Evolutionary conservation across 148 eudicot genomes (phyloP).

Genomic region (Rhododendron mucronatum): DNA sequence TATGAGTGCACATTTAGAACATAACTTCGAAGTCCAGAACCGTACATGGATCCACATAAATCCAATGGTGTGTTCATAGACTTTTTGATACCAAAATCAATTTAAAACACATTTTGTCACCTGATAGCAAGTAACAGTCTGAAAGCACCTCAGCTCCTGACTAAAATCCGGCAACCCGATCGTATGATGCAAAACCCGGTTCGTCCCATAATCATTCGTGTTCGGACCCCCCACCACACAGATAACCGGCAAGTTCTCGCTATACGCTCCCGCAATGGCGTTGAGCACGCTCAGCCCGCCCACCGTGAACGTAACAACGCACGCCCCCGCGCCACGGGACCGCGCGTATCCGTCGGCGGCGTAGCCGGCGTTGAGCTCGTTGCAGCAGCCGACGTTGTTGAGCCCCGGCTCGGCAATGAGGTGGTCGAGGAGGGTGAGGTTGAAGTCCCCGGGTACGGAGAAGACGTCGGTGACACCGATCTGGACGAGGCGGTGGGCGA

Average conservation of each 20-base stretch:
- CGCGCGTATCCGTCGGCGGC: conserved; percentile 20
- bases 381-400: conserved; percentile 17
- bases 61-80: too few relatives aligned
- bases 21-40: too few relatives aligned
- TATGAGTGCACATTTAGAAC: too few relatives aligned
- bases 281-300: conserved; percentile 13
- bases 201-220: conserved; percentile 27
- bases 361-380: conserved; percentile 11
- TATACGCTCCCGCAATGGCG: conserved; percentile 16
- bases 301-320: conserved; percentile 20
- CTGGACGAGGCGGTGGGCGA: conserved; percentile 10
- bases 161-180: conserved; percentile 28
- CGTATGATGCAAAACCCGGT: conserved; percentile 25
- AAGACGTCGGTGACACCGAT: conserved; percentile 9
- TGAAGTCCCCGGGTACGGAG: conserved; percentile 23
- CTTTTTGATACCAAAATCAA: not conserved
- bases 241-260: conserved; percentile 25
- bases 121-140: conserved; percentile 28
- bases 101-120: not conserved
- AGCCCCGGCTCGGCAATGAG: conserved; percentile 31
- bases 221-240: conserved; percentile 27
- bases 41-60: not conserved
- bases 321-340: conserved; percentile 21
- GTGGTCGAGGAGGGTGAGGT: conserved; percentile 26
- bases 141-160: conserved; percentile 23